Conservation (phyloP, 148 eudicot genomes). For the Pouteria glomerata region DNA sequence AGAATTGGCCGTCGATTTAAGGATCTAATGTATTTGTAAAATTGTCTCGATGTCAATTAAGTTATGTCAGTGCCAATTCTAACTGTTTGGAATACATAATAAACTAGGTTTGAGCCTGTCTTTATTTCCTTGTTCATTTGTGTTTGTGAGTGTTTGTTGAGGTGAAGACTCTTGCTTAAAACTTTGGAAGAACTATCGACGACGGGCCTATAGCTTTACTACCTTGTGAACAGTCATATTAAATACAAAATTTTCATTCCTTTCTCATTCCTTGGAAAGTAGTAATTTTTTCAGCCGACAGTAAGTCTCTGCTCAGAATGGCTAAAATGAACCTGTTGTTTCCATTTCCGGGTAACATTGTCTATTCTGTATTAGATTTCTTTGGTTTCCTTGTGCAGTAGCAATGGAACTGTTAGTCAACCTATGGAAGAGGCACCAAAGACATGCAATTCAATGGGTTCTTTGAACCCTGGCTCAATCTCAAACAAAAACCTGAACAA, state of each 20-base stretch:
- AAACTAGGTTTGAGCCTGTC: neutral
- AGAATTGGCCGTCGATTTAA: neutral
- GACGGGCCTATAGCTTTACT: no score
- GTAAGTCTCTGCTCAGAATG: neutral
- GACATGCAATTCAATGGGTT: neutral
- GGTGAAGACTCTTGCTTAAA: no score
- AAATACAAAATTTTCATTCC: neutral
- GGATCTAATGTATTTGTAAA: slow-evolving; percentile 3
- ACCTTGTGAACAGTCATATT: neutral
- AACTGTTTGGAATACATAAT: neutral
- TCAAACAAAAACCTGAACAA: slow-evolving; percentile 7
- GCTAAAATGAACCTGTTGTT: neutral
- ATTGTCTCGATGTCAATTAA: slow-evolving; percentile 1
- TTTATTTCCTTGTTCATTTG: neutral
- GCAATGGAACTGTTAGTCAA: slow-evolving; percentile 7
- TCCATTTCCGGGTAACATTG: neutral
- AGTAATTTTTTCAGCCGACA: neutral
- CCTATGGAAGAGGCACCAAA: slow-evolving; percentile 7
- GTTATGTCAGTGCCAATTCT: neutral
- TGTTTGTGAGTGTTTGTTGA: no score
- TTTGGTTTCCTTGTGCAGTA: slow-evolving; percentile 5
- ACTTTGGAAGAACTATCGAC: no score
- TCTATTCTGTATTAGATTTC: neutral
- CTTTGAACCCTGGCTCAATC: neutral
- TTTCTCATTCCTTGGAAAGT: neutral